A percentile compares a stretch with the other conserved stretches of the same genome.
Conservation (phyloP, 768 basidiomycete genomes). For the Udeniomyces megalosporus region DNA sequence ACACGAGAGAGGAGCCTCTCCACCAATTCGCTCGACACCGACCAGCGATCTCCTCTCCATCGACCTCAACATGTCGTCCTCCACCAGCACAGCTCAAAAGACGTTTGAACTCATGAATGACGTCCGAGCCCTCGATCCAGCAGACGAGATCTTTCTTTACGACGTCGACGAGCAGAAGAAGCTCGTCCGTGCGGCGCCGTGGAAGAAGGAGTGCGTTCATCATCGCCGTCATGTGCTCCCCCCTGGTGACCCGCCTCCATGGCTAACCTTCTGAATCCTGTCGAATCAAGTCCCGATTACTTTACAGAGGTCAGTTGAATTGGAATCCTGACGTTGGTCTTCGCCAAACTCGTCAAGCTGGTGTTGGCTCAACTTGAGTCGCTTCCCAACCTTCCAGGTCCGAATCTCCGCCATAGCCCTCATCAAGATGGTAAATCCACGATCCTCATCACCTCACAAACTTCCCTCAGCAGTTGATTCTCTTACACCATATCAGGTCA, state of each 20-base stretch:
- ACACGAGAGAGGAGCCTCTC: too few relatives aligned
- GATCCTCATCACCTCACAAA: too few relatives aligned
- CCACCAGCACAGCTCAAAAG: conserved; percentile 20
- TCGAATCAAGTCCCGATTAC: conserved; percentile 31
- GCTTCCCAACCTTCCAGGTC: conserved; percentile 11
- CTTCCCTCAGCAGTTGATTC: background rate
- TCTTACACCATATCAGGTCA: conserved; percentile 26
- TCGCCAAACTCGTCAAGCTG: too few relatives aligned
- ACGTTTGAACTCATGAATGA: conserved; percentile 33
- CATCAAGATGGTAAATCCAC: conserved; percentile 37
- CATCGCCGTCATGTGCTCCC: background rate
- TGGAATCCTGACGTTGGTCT: background rate
- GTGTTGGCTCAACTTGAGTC: background rate
- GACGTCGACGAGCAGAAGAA: conserved; percentile 30
- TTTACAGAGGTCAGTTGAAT: conserved; percentile 33
- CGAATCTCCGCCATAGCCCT: conserved; percentile 36
- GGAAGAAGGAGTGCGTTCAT: conserved; percentile 59
- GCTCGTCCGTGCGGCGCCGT: conserved; percentile 56
- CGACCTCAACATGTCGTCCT: background rate
- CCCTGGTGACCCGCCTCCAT: background rate
- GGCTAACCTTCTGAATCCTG: background rate
- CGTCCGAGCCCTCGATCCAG: conserved; percentile 24
- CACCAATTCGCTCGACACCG: too few relatives aligned
- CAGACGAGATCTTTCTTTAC: conserved; percentile 29
- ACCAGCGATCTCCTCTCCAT: too few relatives aligned